Percentiles rank a stretch among this genome's conserved stretches.
Conservation (phyloP, 495 filamentous ascomycete genomes). For the Pyronema domesticum region DNA sequence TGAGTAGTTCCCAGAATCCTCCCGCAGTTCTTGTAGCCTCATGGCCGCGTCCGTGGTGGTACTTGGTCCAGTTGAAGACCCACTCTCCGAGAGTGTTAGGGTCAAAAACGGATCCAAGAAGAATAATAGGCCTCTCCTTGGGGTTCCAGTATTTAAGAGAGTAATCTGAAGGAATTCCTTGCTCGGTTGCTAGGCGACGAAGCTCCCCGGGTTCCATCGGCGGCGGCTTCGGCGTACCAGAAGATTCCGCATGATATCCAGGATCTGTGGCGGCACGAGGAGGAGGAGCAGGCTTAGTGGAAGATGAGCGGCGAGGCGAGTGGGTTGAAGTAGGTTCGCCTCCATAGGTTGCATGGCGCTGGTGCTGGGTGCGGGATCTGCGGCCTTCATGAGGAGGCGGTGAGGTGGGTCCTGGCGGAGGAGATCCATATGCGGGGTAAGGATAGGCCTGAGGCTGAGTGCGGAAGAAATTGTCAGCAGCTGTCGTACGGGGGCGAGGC, state of each 20-base stretch:
- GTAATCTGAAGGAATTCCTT: conserved; percentile 77
- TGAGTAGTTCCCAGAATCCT: conserved; percentile 85
- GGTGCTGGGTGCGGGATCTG: conserved; percentile 18
- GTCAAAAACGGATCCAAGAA: conserved; percentile 91
- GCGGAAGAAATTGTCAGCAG: neutral
- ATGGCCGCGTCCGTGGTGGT: conserved; percentile 65
- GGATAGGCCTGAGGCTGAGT: conserved; percentile 6
- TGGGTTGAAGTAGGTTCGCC: conserved; percentile 29
- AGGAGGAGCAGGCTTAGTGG: conserved; percentile 25
- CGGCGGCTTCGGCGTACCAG: neutral
- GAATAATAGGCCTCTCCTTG: conserved; percentile 70
- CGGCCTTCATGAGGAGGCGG: conserved; percentile 13
- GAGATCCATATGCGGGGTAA: conserved; percentile 18
- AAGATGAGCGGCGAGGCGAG: conserved; percentile 32
- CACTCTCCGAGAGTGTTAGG: conserved; percentile 95
- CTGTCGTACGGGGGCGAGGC: neutral
- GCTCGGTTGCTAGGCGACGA: conserved; percentile 58
- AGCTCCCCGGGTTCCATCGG: conserved; percentile 6
- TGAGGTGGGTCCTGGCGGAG: conserved; percentile 7
- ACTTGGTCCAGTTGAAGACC: conserved; percentile 99
- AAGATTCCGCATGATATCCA: no score
- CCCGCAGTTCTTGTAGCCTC: conserved; percentile 86
- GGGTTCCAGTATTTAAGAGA: conserved; percentile 98
- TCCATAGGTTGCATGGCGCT: conserved; percentile 19
- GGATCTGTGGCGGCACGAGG: conserved; percentile 26